Conservation (phyloP, 441 rosid species). For the Daphne laureola region DNA sequence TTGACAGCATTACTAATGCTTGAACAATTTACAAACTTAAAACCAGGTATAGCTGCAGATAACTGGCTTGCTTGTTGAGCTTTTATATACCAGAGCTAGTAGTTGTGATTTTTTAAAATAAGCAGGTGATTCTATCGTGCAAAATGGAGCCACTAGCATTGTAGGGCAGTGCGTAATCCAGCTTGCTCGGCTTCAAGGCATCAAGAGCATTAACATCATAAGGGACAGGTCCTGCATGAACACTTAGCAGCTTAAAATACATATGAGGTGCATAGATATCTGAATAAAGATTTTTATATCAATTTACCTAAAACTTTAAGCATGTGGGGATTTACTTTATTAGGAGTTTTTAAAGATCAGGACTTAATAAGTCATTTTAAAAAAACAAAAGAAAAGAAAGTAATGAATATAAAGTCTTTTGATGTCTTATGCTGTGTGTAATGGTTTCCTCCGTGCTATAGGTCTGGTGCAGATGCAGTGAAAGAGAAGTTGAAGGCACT, state of each 20-base stretch:
- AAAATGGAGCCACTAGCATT: conserved; percentile 90
- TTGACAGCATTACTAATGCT: conserved; percentile 89
- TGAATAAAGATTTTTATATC: too few relatives aligned
- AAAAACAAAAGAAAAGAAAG: too few relatives aligned
- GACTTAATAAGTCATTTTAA: too few relatives aligned
- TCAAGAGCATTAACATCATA: conserved; percentile 62
- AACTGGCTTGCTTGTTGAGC: conserved; percentile 1
- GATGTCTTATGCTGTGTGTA: too few relatives aligned
- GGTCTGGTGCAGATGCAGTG: conserved; percentile 79
- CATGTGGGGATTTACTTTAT: too few relatives aligned
- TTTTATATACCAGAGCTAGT: conserved; percentile 4
- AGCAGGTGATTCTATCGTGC: conserved; percentile 76
- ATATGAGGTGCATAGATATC: too few relatives aligned
- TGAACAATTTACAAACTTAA: conserved; percentile 61
- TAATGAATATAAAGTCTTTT: too few relatives aligned
- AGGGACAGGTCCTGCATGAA: conserved; percentile 61
- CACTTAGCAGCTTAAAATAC: background rate
- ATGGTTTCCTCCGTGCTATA: conserved; percentile 19
- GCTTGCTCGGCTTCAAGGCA: conserved; percentile 63
- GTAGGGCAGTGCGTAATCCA: conserved; percentile 91
- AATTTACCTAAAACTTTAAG: too few relatives aligned
- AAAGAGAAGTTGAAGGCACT: conserved; percentile 50
- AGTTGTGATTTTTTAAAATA: conserved; percentile 14
- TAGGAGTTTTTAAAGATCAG: too few relatives aligned
- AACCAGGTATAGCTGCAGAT: conserved; percentile 38